Evolutionary conservation across 768 basidiomycete species (phyloP), one percentile per base, ranked within the genome.

Genomic region (Clitopilus hobsonii): DNA sequence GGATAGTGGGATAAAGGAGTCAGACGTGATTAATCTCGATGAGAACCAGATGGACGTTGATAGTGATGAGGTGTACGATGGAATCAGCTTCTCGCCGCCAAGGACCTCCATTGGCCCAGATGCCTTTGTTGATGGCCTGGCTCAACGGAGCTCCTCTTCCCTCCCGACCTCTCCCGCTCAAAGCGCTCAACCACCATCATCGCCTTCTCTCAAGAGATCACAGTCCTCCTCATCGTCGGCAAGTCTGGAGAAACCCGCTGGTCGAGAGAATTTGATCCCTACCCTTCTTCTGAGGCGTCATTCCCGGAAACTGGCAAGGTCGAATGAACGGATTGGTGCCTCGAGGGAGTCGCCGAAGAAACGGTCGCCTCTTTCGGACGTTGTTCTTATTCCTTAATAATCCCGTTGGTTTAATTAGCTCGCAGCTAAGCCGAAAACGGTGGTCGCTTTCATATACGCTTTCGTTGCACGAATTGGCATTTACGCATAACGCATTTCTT

Each of bases 91-190:
- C 36, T 27, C 52, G 22, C 32, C 41, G 23, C 30, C 14, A 36
- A n/a, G n/a, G n/a, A 38, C 28, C 56, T 62, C 61, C 56, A 58
- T 52, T 50, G 59, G 62, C 56, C 61, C 62, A 58, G 63, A 62
- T 62, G 52, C 62, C 56, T 60, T 58, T 50, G 58, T 62, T 22
- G 63, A 64, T 54, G 53, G 27, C 23, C 47, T 53, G 16, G 29
- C 26, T 45, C 38, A 32, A 32, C 47, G 49, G 14, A 28, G 32
- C 56, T 49, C 45, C 36, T 20, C 32, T 13, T 47, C 51, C 27
- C 55, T 22, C 51, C 55, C n/a, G n/a, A n/a, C n/a, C n/a, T n/a
- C n/a, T n/a, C n/a, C n/a, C n/a, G n/a, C n/a, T n/a, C n/a, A n/a
- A n/a, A n/a, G n/a, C n/a, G n/a, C n/a, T n/a, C n/a, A n/a, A n/a